Evolutionary conservation across 257 asterid genomes (phyloP), one percentile per base, ranked within the genome.

Genomic region (Fraxinus americana): DNA sequence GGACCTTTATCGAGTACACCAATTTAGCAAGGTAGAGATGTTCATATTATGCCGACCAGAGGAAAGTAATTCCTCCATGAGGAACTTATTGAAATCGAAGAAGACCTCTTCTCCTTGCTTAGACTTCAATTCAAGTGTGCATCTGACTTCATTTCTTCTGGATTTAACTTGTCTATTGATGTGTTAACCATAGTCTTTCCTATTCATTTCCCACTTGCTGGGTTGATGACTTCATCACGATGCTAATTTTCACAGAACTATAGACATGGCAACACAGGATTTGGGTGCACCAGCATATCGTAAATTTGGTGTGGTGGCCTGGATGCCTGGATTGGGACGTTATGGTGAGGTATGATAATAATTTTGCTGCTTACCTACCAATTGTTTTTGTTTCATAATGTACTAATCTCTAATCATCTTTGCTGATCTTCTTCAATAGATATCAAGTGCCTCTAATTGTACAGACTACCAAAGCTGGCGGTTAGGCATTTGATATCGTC

Each of bases 271-370:
- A 83, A 87, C 97, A 0, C 92, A 85, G 85, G 99, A 95, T 90
- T 82, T 95, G 77, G 99, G 99, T 73, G 98, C 99, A n/a, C 99
- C 99, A 23, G 99, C 99, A 2, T 93, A 90, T 80, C 96, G 99
- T 74, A 95, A 95, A 85, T 95, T 90, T 36, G 99, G 93, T 48
- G 91, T 95, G 71, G 99, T n/a, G n/a, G n/a, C n/a, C n/a, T n/a
- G n/a, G n/a, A 95, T 83, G 98, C 98, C 14, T 95, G 99, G 98
- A 95, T 82, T 95, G 90, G 97, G 90, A 65, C 94, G 99, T 32
- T 95, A 87, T 65, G 99, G 98, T 7, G 99, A 95, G 97, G 99
- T 95, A 86, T 8, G 80, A 10, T 25, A 27, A 1, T 45, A 4
- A 34, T 34, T 34, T 34, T 34, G 38, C 27, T n/a, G n/a, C 72